Base-by-base conservation (phyloP, 768 basidiomycete species). In the Wakefieldia striispora region DNA sequence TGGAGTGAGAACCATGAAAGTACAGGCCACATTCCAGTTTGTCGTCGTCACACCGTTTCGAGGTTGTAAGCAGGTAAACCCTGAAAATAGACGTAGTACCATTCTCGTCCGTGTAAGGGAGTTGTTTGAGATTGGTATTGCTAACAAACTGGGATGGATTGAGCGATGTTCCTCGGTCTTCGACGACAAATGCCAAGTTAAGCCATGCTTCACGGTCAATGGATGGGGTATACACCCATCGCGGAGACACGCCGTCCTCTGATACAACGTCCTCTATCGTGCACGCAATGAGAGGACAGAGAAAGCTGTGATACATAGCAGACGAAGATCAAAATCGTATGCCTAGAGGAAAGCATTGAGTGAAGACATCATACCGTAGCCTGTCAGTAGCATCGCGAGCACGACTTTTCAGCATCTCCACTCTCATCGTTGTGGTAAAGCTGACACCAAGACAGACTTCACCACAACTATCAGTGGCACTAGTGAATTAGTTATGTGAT, bases 151-250 rank as follows among this genome's bases (percentile, higher is more conserved):
- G 36, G 27, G 51, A 17, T 9, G 49, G 1, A 21, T 64, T 34
- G 20, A 64, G 47, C 27, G 54, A 51, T 5, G 21, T 1, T 17
- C 55, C 60, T 35, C 48, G 52, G 8, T 57, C 46, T 35, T 64
- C 51, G 10, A 56, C 44, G 9, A 24, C 52, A 39, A 66, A 33
- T 8, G 61, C 51, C 24, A 60, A 42, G 36, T 66, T 10, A 23
- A 61, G 56, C 64, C 64, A 64, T 12, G 44, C 47, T 23, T 58
- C 29, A 13, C 63, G 56, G 40, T 58, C 56, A 21, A 47, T 42
- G 19, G 51, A 64, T 16, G 64, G 54, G 17, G 43, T 51, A 26
- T 66, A 64, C 11, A 61, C 39, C 55, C 51, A 61, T 41, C 40
- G 49, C 16, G 59, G 59, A n/a, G 55, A 57, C 12, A 14, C 33